Conservation (phyloP, 2,329 filamentous ascomycete genomes). For the Volutella citrinella region DNA sequence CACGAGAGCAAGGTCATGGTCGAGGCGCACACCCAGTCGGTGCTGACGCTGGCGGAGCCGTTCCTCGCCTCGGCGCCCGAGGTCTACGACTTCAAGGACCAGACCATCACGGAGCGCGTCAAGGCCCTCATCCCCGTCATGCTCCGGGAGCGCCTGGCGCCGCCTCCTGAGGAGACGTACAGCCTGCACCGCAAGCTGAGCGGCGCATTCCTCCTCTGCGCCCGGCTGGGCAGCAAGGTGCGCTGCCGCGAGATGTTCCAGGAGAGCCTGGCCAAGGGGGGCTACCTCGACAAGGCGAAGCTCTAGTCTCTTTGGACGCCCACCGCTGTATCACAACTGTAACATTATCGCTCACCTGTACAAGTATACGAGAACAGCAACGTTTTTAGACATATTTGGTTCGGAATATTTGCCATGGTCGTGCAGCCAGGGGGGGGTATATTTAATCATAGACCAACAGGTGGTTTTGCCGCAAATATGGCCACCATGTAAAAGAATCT, state of each 20-base stretch:
- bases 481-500: too few species aligned
- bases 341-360: too few species aligned
- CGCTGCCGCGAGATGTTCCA: conserved; percentile 78
- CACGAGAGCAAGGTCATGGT: conserved; percentile 83
- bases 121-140: conserved; percentile 86
- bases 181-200: conserved; percentile 92
- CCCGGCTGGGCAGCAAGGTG: conserved; percentile 78
- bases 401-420: too few species aligned
- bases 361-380: too few species aligned
- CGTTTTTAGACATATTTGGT: too few species aligned
- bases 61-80: conserved; percentile 75
- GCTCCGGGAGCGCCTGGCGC: conserved; percentile 82
- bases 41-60: conserved; percentile 88
- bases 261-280: conserved; percentile 43
- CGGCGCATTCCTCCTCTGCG: conserved; percentile 91
- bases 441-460: too few species aligned
- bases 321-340: too few species aligned
- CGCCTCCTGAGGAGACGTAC: conserved; percentile 97
- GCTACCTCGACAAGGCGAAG: conserved; percentile 23
- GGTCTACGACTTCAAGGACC: conserved; percentile 86
- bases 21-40: conserved; percentile 82
- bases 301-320: too few species aligned
- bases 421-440: too few species aligned
- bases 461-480: too few species aligned
- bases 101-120: conserved; percentile 95